phyloP scores from a whole-genome alignment of 2,329 filamentous ascomycete species.

The Colletotrichum sp. region DNA sequence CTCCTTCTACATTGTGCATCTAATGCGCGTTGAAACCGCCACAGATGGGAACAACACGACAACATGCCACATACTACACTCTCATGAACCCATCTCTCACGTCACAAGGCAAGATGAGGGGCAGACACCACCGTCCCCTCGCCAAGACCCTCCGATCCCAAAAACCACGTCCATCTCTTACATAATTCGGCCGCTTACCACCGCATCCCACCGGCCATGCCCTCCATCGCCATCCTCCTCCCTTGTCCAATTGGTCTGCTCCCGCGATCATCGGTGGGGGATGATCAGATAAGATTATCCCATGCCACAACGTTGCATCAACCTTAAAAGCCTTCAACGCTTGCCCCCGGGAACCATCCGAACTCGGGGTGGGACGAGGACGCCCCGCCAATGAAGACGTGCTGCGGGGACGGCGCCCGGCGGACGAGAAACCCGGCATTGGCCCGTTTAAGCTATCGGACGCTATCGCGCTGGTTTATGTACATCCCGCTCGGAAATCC shows the following conservation, averaged over 20 bases:
- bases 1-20: background rate
- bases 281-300: slow-evolving; percentile 8
- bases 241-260: background rate
- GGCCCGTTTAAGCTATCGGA: slow-evolving; percentile 2
- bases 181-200: background rate
- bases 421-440: background rate
- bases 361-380: background rate
- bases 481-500: background rate
- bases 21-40: accelerated
- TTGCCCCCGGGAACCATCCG: background rate
- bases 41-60: accelerated
- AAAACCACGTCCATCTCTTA: background rate
- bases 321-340: background rate
- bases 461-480: background rate
- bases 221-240: background rate
- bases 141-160: background rate
- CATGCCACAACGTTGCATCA: background rate
- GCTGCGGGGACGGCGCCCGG: background rate
- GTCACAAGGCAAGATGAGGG: background rate
- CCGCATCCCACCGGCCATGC: background rate
- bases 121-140: background rate
- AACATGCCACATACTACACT: background rate
- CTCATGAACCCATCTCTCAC: background rate
- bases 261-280: background rate
- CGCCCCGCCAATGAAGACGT: background rate